Conservation (phyloP, 306 rosid genomes). For the Inga laurina region DNA sequence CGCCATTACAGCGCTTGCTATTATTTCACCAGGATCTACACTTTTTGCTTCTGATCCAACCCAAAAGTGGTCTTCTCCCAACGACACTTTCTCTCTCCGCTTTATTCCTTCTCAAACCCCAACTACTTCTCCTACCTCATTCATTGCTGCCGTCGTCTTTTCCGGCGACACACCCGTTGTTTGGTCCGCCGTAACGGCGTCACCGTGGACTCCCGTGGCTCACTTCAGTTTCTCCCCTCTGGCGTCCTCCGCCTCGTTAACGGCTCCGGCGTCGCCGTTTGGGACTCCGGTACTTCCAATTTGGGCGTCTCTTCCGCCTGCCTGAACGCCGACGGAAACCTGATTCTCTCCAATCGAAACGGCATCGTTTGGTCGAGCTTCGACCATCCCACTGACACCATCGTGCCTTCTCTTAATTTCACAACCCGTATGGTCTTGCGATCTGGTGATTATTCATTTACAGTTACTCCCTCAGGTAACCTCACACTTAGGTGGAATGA, state of each 20-base stretch:
- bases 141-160: constrained; percentile 53
- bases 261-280: constrained; percentile 57
- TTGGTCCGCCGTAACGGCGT: constrained; percentile 55
- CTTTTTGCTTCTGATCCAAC: constrained; percentile 50
- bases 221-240: constrained; percentile 50
- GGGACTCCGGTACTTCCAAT: constrained; percentile 61
- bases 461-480: constrained; percentile 47
- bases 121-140: constrained; percentile 48
- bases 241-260: constrained; percentile 61
- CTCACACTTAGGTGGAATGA: constrained; percentile 60
- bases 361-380: constrained; percentile 70
- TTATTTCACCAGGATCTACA: constrained; percentile 50
- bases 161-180: constrained; percentile 51
- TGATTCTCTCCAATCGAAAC: constrained; percentile 48
- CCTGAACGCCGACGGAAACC: constrained; percentile 55
- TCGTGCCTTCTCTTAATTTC: constrained; percentile 61
- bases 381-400: constrained; percentile 61
- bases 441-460: constrained; percentile 61
- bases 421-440: constrained; percentile 48
- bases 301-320: constrained; percentile 66
- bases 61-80: constrained; percentile 59
- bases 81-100: constrained; percentile 47
- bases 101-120: constrained; percentile 48
- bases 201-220: constrained; percentile 53
- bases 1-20: constrained; percentile 7